phyloP scores from a whole-genome alignment of 306 rosid genomes.

The Corylus americana region DNA sequence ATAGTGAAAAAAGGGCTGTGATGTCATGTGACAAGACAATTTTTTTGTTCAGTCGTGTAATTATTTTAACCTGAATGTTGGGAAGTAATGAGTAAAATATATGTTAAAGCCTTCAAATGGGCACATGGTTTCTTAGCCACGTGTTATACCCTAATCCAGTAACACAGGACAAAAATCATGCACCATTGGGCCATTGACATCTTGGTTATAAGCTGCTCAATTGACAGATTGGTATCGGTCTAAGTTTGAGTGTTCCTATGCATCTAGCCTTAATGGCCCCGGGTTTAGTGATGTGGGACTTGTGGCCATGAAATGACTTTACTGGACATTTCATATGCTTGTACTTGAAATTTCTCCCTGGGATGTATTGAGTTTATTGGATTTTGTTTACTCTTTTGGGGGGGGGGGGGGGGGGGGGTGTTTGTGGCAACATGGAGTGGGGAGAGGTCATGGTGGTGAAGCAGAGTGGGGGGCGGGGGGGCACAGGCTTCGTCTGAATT shows the following conservation, averaged over 20 bases:
- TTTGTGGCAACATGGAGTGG: too few species aligned
- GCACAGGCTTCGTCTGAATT: background rate
- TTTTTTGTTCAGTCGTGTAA: background rate
- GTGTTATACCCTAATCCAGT: background rate
- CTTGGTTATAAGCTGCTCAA: background rate
- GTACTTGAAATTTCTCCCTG: background rate
- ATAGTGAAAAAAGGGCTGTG: too few species aligned
- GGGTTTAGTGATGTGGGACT: background rate
- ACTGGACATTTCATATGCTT: too few species aligned
- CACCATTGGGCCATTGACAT: background rate
- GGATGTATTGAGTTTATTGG: background rate
- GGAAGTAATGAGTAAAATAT: background rate
- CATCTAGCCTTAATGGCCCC: background rate
- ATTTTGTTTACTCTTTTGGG: background rate
- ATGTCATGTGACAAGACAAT: background rate
- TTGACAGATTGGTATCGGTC: too few species aligned
- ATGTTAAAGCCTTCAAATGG: background rate
- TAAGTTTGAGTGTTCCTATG: background rate
- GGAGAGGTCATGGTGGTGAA: background rate
- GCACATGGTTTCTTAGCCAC: background rate
- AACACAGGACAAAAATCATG: background rate
- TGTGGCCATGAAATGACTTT: background rate
- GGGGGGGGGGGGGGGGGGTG: background rate
- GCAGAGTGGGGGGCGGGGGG: background rate
- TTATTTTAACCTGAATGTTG: background rate